Evolutionary conservation across 345 rosid species (phyloP), one percentile per base, ranked within the genome.

Genomic region (Bruguiera sexangula): DNA sequence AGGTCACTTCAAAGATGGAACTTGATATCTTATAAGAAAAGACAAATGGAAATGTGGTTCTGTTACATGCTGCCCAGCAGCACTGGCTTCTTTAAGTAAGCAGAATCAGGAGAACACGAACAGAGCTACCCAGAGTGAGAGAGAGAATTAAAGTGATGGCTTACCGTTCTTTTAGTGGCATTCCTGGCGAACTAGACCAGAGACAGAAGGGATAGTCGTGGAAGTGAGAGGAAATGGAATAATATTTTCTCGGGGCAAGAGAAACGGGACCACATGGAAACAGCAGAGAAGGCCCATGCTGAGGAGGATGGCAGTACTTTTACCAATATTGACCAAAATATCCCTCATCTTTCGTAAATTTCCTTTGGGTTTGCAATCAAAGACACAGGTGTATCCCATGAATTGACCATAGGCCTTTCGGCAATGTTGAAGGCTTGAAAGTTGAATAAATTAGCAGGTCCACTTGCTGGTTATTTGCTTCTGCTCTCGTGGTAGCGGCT

Each of bases 141-240:
- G 59, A 63, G 73, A 18, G 2, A 39, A 62, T 22, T 71, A 77
- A 51, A 82, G 66, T 18, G 78, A 82, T 32, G 50, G 52, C 51
- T 75, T 68, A 75, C 74, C 74, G n/a, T 59, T 77, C 26, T 10
- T 15, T 15, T 31, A 24, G 70, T 39, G 24, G 66, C 63, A 63
- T 21, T n/a, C 60, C 32, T 67, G 57, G 70, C 26, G 61, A 59
- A 30, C 61, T 24, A 63, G 43, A 46, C 36, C 37, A 66, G 65
- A 67, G 72, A 75, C 53, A 69, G 62, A 60, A 65, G 34, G 8
- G 60, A 68, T 1, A n/a, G 61, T 10, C 7, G 66, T 48, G 64
- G 66, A 34, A 58, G 62, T 27, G 67, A 48, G 56, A 15, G 2
- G 60, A 32, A 57, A 46, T 8, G 62, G 76, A 60, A 67, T 69